Evolutionary conservation across 805 yeast species (phyloP).

Genomic region (Helenozyma rhizophorensis): DNA sequence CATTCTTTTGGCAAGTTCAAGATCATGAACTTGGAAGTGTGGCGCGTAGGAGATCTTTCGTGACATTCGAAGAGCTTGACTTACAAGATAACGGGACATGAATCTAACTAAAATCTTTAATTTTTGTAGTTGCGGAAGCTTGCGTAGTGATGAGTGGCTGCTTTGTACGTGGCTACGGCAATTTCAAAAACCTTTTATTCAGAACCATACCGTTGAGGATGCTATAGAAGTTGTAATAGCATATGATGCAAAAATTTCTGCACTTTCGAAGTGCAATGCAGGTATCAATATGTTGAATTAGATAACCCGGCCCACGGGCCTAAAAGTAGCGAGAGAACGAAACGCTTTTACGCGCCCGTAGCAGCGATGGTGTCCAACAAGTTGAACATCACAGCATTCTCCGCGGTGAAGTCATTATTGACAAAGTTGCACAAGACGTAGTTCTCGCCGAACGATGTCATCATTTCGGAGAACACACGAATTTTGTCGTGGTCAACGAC

Average conservation of each 20-base stretch:
- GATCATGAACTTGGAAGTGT: slow-evolving; percentile 74
- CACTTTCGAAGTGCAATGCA: slow-evolving; percentile 1
- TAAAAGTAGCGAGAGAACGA: slow-evolving; percentile 4
- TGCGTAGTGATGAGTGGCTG: not conserved
- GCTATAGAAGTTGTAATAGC: slow-evolving; percentile 25
- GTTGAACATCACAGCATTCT: slow-evolving; percentile 53
- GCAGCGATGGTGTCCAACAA: slow-evolving; percentile 37
- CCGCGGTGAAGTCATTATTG: slow-evolving; percentile 69
- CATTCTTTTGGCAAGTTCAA: slow-evolving; percentile 53
- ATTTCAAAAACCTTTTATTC: slow-evolving; percentile 1
- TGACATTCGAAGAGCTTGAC: too few species aligned
- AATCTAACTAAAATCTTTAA: not conserved
- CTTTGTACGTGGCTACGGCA: not conserved
- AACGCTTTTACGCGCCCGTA: slow-evolving; percentile 14
- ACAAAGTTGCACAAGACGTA: slow-evolving; percentile 84
- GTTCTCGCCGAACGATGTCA: slow-evolving; percentile 46
- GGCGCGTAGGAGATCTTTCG: slow-evolving; percentile 63
- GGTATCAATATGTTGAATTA: slow-evolving; percentile 23
- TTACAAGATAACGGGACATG: not conserved
- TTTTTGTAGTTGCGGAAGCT: not conserved
- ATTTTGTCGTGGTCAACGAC: slow-evolving; percentile 25
- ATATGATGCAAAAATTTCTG: slow-evolving; percentile 13
- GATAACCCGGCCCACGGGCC: slow-evolving; percentile 13
- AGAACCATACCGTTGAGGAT: slow-evolving; percentile 47
- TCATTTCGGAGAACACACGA: slow-evolving; percentile 35